These are phyloP conservation scores for Candida sp. DNA, from an alignment of 1,139 yeast species.

Conservation along the genomic window DNA sequence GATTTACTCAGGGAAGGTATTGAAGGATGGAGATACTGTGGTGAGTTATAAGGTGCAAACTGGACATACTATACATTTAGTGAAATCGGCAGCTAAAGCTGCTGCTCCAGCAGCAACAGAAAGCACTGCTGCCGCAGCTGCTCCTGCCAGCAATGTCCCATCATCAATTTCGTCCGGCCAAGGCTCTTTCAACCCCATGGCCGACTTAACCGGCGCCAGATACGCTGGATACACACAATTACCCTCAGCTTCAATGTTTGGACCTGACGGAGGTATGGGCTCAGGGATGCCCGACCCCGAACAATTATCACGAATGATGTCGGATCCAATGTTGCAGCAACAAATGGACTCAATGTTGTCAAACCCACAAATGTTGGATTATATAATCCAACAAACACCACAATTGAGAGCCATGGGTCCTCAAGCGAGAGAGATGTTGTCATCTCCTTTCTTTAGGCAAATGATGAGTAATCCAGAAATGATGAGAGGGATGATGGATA, in stretches of 20 bases:
- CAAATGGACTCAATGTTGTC: conserved; percentile 75
- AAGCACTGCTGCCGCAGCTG: conserved; percentile 14
- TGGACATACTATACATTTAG: conserved; percentile 88
- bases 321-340: conserved; percentile 77
- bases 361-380: conserved; percentile 82
- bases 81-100: conserved; percentile 53
- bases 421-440: conserved; percentile 81
- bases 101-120: conserved; percentile 19
- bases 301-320: conserved; percentile 70
- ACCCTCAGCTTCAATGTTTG: conserved; percentile 88
- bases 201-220: conserved; percentile 91
- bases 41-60: conserved; percentile 74
- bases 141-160: conserved; percentile 43
- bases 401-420: conserved; percentile 87
- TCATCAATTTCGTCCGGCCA: conserved; percentile 82
- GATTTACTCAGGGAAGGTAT: conserved; percentile 90
- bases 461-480: conserved; percentile 85
- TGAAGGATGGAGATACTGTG: conserved; percentile 78
- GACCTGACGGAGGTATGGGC: conserved; percentile 92
- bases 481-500: conserved; percentile 78
- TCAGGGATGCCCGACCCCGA: conserved; percentile 68
- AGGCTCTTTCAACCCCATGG: conserved; percentile 85
- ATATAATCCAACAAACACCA: conserved; percentile 78
- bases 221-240: conserved; percentile 90
- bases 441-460: conserved; percentile 78